Conservation (phyloP, 2,329 filamentous ascomycete genomes). For the Blastomyces emzantsi region DNA sequence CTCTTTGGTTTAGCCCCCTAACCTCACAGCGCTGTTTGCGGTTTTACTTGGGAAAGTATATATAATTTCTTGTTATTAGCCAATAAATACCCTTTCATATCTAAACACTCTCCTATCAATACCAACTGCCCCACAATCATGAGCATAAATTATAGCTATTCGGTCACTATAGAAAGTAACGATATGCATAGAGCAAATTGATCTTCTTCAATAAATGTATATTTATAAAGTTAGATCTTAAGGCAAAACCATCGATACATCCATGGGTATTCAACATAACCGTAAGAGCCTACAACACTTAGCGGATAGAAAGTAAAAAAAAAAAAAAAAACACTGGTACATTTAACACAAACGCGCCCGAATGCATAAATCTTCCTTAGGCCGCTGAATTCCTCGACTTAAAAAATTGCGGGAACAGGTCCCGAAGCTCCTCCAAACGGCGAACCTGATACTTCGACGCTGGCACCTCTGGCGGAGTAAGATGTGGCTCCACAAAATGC, state of each 20-base stretch:
- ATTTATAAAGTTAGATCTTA: not conserved
- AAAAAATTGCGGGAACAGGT: constrained; percentile 77
- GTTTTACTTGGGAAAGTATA: not conserved
- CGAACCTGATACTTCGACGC: constrained; percentile 68
- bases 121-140: not conserved
- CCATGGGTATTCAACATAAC: not conserved
- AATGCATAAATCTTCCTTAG: not conserved
- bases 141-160: not conserved
- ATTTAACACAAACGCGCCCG: not conserved
- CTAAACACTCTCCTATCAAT: not conserved
- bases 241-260: not conserved
- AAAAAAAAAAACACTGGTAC: not conserved
- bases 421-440: constrained; percentile 64
- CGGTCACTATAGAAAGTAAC: not conserved
- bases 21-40: not conserved
- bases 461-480: constrained; percentile 53
- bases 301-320: not conserved
- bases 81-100: not conserved
- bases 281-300: not conserved
- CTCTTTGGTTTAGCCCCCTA: not conserved
- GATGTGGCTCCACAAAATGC: constrained; percentile 73
- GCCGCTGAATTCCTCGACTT: constrained; percentile 37
- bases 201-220: not conserved
- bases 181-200: not conserved
- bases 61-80: not conserved